Conservation (phyloP, 225 moss, liverwort and hornwort species). For the Neckera pumila region DNA sequence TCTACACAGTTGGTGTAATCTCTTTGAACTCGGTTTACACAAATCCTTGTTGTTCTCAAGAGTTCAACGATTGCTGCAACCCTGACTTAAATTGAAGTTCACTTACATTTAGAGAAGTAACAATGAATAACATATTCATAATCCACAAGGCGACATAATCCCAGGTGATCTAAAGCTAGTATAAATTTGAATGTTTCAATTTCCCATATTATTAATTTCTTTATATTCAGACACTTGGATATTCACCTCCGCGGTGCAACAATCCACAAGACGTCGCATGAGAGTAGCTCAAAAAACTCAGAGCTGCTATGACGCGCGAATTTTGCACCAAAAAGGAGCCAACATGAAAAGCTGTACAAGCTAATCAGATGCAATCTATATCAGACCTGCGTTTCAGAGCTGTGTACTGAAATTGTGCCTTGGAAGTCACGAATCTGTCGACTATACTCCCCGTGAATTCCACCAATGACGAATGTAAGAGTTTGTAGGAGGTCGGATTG, state of each 20-base stretch:
- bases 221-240: not conserved
- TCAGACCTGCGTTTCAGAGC: no score
- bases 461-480: not conserved
- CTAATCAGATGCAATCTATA: no score
- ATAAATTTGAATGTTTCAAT: not conserved
- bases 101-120: not conserved
- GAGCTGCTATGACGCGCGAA: no score
- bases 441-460: not conserved
- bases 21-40: no score
- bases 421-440: not conserved
- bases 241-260: not conserved
- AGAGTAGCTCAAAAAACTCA: no score
- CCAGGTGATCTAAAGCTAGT: not conserved
- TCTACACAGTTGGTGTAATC: no score
- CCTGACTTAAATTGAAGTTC: not conserved
- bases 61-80: not conserved
- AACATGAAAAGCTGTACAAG: no score
- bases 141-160: not conserved
- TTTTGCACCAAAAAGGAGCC: no score
- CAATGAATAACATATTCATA: not conserved
- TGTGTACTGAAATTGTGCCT: no score
- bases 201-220: not conserved
- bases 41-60: not conserved
- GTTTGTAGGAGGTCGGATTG: not conserved
- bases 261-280: not conserved